phyloP scores from a whole-genome alignment of 2,329 filamentous ascomycete genomes.

The Pseudopithomyces chartarum region DNA sequence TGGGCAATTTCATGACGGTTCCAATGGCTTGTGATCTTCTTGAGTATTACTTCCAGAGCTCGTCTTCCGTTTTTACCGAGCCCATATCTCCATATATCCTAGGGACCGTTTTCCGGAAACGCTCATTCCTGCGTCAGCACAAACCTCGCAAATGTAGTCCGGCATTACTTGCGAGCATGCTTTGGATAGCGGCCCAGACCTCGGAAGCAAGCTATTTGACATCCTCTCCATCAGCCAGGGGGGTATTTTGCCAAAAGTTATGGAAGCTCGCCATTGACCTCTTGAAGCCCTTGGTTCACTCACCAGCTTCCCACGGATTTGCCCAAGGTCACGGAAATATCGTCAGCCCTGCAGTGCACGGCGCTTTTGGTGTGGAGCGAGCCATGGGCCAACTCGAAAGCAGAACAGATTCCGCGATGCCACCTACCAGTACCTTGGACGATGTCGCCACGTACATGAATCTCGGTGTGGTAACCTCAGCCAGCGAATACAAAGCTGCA shows the following conservation, averaged over 20 bases:
- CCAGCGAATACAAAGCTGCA: constrained; percentile 82
- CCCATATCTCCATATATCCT: constrained; percentile 89
- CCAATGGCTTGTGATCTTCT: constrained; percentile 85
- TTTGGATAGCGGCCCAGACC: constrained; percentile 93
- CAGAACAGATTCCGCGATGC: constrained; percentile 52
- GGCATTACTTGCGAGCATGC: constrained; percentile 85
- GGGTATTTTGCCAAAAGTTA: constrained; percentile 84
- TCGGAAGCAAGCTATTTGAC: constrained; percentile 86
- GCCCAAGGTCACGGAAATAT: constrained; percentile 59
- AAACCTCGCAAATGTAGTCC: constrained; percentile 83
- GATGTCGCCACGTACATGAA: constrained; percentile 92
- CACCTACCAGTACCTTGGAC: constrained; percentile 71
- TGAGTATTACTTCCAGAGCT: constrained; percentile 89
- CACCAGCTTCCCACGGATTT: constrained; percentile 60
- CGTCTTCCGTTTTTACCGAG: constrained; percentile 83
- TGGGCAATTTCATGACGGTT: constrained; percentile 77
- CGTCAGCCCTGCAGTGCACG: constrained; percentile 76
- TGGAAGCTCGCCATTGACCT: constrained; percentile 84
- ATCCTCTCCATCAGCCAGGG: constrained; percentile 78
- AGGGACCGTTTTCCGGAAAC: constrained; percentile 85
- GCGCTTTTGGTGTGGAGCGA: constrained; percentile 76
- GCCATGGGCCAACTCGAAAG: constrained; percentile 56
- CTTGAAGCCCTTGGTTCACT: constrained; percentile 86
- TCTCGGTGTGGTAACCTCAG: constrained; percentile 85
- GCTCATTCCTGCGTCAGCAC: constrained; percentile 81